Evolutionary conservation across 2,329 filamentous ascomycete genomes (phyloP), one percentile per base, ranked within the genome.

Genomic region (Ophiostoma australiae): DNA sequence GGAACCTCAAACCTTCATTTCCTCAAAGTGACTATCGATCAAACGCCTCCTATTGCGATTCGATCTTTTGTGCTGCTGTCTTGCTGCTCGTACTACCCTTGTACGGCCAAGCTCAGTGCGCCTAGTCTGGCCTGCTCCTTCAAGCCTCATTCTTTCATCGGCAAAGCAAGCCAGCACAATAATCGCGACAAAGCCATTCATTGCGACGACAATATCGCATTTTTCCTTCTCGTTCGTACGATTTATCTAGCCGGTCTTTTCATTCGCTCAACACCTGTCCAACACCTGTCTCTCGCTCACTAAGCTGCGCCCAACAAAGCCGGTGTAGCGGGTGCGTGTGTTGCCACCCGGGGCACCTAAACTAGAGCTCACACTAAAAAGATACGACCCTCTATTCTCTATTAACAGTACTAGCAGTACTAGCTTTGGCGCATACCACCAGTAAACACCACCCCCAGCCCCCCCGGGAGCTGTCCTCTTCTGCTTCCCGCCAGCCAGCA

Each of bases 241-340:
- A 4, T 23, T 27, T n/a, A 27, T 58, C 23, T 27, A 17, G 8
- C 8, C 20, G 11, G 10, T 39, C 63, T n/a, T 66, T 27, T 27
- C 15, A 5, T 3, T 17, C 35, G 4, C 10, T 15, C 39, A 13
- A 41, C 39, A 41, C 10, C 8, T 15, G 39, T 41, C 63, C 17
- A 39, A 10, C 20, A 23, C 20, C n/a, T 35, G 35, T 39, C 33
- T 66, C 33, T n/a, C 35, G 61, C 33, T 37, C 33, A 37, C 35
- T 66, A 66, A 37, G 33, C 20, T 13, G 23, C 63, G 5, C 33
- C 63, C 63, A 39, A 39, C 63, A 23, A 66, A 66, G 63, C 63
- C 35, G 63, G 63, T 23, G 8, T n/a, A 39, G 33, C 63, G 63
- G 63, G 63, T 66, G 35, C 63, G 31, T 65, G 61, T 65, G 35